Evolutionary conservation across 2,329 filamentous ascomycete genomes (phyloP).

Genomic region (Sclerotinia trifoliorum): DNA sequence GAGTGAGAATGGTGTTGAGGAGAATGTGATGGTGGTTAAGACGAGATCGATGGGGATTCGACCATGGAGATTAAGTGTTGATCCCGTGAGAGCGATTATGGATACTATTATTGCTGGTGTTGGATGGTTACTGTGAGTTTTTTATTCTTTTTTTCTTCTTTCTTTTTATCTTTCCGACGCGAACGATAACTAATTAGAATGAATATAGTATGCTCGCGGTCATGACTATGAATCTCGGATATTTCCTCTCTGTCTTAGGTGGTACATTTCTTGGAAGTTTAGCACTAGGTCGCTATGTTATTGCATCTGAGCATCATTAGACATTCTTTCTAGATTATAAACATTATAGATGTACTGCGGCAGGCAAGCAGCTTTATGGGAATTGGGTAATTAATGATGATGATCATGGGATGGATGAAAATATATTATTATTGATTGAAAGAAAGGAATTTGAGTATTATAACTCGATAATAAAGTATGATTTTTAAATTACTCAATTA

Average conservation of each 20-base stretch:
- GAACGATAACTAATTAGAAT: conserved; percentile 17
- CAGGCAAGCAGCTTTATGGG: conserved; percentile 23
- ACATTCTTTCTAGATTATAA: background rate
- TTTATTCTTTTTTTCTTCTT: background rate
- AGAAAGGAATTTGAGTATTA: background rate
- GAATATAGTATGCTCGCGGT: conserved; percentile 77
- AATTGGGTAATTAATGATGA: conserved; percentile 8
- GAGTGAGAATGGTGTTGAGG: conserved; percentile 75
- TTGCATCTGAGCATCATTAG: conserved; percentile 28
- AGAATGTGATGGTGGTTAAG: conserved; percentile 72
- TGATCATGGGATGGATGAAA: background rate
- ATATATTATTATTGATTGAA: background rate
- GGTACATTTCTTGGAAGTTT: conserved; percentile 86
- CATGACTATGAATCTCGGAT: conserved; percentile 86
- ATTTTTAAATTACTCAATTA: background rate
- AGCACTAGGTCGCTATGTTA: conserved; percentile 37
- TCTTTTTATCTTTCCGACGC: conserved; percentile 14
- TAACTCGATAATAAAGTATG: conserved; percentile 17
- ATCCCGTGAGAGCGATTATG: conserved; percentile 69
- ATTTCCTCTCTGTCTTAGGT: conserved; percentile 76
- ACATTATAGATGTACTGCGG: conserved; percentile 3
- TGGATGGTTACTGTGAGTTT: conserved; percentile 81
- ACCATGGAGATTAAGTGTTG: conserved; percentile 80
- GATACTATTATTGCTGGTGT: conserved; percentile 73
- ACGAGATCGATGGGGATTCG: conserved; percentile 52